phyloP scores from a whole-genome alignment of 345 rosid species.

The Gossypium mustelinum region DNA sequence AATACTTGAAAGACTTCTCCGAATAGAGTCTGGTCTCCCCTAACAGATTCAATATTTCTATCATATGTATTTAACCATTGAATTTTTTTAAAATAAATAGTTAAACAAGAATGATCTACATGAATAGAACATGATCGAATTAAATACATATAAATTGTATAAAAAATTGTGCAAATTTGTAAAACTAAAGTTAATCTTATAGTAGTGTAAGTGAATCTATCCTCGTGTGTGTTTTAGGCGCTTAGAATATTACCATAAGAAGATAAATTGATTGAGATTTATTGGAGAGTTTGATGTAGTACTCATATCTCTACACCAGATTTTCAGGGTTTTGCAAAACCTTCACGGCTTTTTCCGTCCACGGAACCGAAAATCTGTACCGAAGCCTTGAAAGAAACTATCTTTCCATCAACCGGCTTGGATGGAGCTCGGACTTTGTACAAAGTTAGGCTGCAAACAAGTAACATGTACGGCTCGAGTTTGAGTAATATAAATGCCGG shows the following conservation, averaged over 20 bases:
- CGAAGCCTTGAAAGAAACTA: constrained; percentile 24
- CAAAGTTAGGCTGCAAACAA: constrained; percentile 63
- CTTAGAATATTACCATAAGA: background rate
- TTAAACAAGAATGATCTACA: background rate
- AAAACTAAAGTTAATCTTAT: too few species aligned
- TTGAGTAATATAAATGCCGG: constrained; percentile 59
- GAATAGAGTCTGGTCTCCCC: too few species aligned
- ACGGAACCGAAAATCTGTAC: constrained; percentile 43
- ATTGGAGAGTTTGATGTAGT: background rate
- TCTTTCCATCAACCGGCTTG: constrained; percentile 18
- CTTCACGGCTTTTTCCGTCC: constrained; percentile 54
- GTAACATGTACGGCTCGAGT: constrained; percentile 62
- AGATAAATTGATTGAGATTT: background rate
- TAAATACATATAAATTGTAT: too few species aligned
- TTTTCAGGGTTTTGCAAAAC: constrained; percentile 72
- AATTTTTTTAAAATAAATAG: background rate
- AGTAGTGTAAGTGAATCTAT: background rate
- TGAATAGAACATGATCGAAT: background rate
- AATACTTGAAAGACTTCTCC: too few species aligned
- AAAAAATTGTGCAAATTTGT: too few species aligned
- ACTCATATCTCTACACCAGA: constrained; percentile 38
- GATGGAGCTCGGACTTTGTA: constrained; percentile 40
- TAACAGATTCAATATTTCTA: too few species aligned
- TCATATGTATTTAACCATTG: too few species aligned
- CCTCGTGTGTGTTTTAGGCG: background rate